Percentiles rank a stretch among this genome's conserved stretches.
phyloP scores from a whole-genome alignment of 2,329 filamentous ascomycete species.

The Rhexocercosporidium sp. region DNA sequence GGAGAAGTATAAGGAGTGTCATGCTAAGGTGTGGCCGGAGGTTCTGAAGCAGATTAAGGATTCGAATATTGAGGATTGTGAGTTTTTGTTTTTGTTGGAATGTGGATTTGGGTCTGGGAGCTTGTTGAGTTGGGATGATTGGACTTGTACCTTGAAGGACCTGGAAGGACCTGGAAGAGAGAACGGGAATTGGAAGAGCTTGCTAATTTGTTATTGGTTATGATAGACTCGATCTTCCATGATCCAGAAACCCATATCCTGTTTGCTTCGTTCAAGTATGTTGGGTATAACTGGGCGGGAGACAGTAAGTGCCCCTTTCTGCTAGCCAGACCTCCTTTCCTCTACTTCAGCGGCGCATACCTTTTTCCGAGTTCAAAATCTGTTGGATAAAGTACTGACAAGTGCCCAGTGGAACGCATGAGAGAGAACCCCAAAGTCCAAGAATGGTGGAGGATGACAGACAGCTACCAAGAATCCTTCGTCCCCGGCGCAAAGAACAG shows the following conservation, averaged over 20 bases:
- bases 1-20: slow-evolving; percentile 74
- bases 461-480: slow-evolving; percentile 72
- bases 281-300: slow-evolving; percentile 72
- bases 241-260: slow-evolving; percentile 66
- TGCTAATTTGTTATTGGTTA: slow-evolving; percentile 15
- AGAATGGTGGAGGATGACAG: slow-evolving; percentile 84
- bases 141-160: too few relatives aligned
- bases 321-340: background rate
- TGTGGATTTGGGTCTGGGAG: background rate
- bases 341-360: background rate
- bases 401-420: slow-evolving; percentile 67
- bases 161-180: too few relatives aligned
- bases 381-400: slow-evolving; percentile 13
- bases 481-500: slow-evolving; percentile 64
- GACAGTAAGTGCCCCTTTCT: slow-evolving; percentile 55
- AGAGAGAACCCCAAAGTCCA: slow-evolving; percentile 72
- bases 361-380: background rate
- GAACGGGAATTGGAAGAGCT: background rate
- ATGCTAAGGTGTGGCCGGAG: slow-evolving; percentile 77
- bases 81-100: slow-evolving; percentile 35
- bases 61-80: slow-evolving; percentile 77
- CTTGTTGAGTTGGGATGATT: background rate
- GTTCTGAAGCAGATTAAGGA: slow-evolving; percentile 77
- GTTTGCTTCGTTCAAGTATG: slow-evolving; percentile 79
- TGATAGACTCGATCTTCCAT: slow-evolving; percentile 73